A percentile compares a stretch with the other conserved stretches of the same genome.
These are phyloP conservation scores for Ophiobolus disseminans DNA, from an alignment of 2,329 filamentous ascomycete genomes.

Conservation along the genomic window DNA sequence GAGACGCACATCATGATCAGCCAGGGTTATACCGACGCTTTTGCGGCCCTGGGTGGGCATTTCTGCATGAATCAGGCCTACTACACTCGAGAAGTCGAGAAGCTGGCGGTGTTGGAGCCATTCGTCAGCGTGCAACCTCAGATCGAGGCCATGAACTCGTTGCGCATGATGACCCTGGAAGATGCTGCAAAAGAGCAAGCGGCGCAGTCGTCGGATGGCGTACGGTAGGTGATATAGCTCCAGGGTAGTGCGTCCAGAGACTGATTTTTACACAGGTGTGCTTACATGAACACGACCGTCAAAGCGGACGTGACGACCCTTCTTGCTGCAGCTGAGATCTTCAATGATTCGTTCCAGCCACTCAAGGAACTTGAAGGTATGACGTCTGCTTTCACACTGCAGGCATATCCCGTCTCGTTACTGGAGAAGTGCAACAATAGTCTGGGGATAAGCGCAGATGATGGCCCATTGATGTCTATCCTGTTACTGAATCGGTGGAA, in stretches of 20 bases:
- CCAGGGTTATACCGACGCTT: conserved; percentile 4
- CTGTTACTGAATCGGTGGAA: conserved; percentile 24
- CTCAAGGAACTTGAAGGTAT: conserved; percentile 15
- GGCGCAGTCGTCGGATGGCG: conserved; percentile 3
- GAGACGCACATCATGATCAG: conserved; percentile 17
- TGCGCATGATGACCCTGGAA: conserved; percentile 15
- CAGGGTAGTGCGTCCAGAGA: background rate
- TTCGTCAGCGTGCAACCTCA: conserved; percentile 10
- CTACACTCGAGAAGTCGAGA: conserved; percentile 13
- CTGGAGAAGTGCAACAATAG: conserved; percentile 18
- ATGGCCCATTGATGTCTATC: conserved; percentile 25
- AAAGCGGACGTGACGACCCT: conserved; percentile 15
- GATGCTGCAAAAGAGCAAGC: conserved; percentile 16
- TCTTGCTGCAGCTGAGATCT: conserved; percentile 14
- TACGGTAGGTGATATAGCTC: conserved; percentile 3
- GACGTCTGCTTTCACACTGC: conserved; percentile 17
- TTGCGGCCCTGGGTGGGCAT: conserved; percentile 6
- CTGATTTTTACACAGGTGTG: conserved; percentile 2
- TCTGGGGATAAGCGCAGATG: conserved; percentile 16
- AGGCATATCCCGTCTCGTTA: conserved; percentile 19
- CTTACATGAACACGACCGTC: conserved; percentile 17
- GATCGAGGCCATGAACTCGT: conserved; percentile 17
- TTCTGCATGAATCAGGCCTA: conserved; percentile 12
- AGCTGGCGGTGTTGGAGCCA: conserved; percentile 11
- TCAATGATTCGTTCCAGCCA: conserved; percentile 11